These are phyloP conservation scores for Myriosclerotinia scirpicola DNA, from an alignment of 2,329 filamentous ascomycete species.

Conservation along the genomic window DNA sequence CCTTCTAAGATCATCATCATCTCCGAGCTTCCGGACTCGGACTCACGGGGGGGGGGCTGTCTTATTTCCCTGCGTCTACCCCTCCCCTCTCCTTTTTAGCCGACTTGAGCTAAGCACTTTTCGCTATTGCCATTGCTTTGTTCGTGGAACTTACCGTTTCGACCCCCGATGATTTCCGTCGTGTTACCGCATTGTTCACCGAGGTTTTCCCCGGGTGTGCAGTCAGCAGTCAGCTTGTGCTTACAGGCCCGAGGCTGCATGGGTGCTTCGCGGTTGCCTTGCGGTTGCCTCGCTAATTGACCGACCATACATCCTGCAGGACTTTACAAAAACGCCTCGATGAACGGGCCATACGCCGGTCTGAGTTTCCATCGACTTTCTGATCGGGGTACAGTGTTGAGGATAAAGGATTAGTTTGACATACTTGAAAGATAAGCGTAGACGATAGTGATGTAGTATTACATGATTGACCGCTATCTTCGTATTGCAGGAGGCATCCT, in stretches of 20 bases:
- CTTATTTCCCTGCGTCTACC: neutral
- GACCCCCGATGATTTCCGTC: neutral
- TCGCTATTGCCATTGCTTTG: neutral
- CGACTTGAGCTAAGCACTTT: neutral
- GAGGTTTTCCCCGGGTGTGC: neutral
- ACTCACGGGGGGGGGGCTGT: neutral
- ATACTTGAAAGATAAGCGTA: neutral
- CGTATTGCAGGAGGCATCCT: neutral
- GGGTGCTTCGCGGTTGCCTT: neutral
- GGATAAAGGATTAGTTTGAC: neutral
- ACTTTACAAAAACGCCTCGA: neutral
- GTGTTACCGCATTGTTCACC: neutral
- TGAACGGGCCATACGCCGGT: no score
- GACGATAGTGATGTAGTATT: neutral
- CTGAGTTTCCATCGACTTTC: no score
- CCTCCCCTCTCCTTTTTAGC: neutral
- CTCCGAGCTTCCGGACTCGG: neutral
- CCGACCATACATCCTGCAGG: neutral
- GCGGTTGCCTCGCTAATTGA: neutral
- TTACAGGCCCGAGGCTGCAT: neutral
- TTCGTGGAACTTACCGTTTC: neutral
- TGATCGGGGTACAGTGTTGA: neutral
- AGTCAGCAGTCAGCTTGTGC: slow-evolving; percentile 15
- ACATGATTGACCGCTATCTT: neutral
- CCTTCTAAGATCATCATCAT: neutral